Base-by-base conservation (phyloP, 2,329 filamentous ascomycete species). In the Aspergillus sergii region DNA sequence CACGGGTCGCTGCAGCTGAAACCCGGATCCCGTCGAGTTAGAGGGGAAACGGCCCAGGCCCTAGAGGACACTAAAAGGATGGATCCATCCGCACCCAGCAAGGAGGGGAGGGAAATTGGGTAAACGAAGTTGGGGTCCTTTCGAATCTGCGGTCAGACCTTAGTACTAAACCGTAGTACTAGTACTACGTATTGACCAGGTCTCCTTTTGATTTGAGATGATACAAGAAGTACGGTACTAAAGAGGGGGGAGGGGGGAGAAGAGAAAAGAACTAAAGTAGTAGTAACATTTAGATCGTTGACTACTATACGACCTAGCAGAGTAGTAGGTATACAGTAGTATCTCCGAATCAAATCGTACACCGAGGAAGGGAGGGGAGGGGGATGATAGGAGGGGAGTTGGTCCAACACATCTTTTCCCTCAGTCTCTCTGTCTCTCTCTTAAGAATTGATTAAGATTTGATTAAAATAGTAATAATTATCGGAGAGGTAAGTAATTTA, bases 331-430 rank as follows among this genome's bases (percentile, higher is more conserved):
- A 32, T 32, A 32, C 16, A n/a, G 11, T 19, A n/a, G 12, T 50
- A 51, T 32, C 48, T 51, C 48, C 28, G 48, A 51, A 51, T 32
- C 8, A 32, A 32, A 51, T 51, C 48, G 26, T 19, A 51, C 16
- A 32, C 48, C 16, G 26, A n/a, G 16, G 48, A 12, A 28, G 26
- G 48, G 21, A 26, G 45, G 16, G 36, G 48, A 32, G 48, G 28
- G 48, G 48, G 28, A 32, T 51, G 48, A 51, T 51, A 51, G 48
- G 48, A 51, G 16, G 28, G 30, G 48, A 51, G 48, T 32, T 51
- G 28, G 61, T 86, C 6, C 78, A 86, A 0, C 89, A 89, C 14
- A 73, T 91, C 55, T 68, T 86, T 26, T 11, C 84, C 88, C 88
- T n/a, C 84, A 28, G 8, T 57, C 60, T 1, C 43, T 63, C 19